These are phyloP conservation scores for Talaromyces borbonicus DNA, from an alignment of 495 filamentous ascomycete genomes.

Conservation along the genomic window DNA sequence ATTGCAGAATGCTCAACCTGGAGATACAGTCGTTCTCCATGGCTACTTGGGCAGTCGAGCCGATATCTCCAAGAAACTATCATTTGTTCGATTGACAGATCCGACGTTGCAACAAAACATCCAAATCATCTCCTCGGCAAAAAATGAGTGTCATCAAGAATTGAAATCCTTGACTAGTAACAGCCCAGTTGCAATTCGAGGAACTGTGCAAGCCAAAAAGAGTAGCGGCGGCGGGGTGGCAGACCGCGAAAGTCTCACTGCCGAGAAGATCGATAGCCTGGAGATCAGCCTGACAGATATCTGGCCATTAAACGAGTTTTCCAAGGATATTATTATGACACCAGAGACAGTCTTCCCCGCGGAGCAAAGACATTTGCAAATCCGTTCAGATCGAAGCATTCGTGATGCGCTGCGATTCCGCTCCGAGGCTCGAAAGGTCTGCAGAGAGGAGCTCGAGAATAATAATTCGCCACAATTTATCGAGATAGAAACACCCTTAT, in stretches of 20 bases:
- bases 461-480: slow-evolving; percentile 45
- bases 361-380: slow-evolving; percentile 71
- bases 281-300: slow-evolving; percentile 59
- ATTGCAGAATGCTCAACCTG: slow-evolving; percentile 25
- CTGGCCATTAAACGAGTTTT: slow-evolving; percentile 61
- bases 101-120: slow-evolving; percentile 36
- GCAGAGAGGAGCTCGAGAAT: slow-evolving; percentile 42
- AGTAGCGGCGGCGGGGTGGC: slow-evolving; percentile 16
- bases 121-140: slow-evolving; percentile 44
- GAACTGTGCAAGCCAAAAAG: slow-evolving; percentile 38
- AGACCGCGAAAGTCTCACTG: slow-evolving; percentile 12
- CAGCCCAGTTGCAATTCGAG: slow-evolving; percentile 43
- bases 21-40: slow-evolving; percentile 49
- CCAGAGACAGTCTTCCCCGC: slow-evolving; percentile 60
- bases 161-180: slow-evolving; percentile 39
- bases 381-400: slow-evolving; percentile 58
- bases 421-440: slow-evolving; percentile 35
- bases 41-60: slow-evolving; percentile 60
- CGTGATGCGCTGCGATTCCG: slow-evolving; percentile 54
- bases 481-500: slow-evolving; percentile 82
- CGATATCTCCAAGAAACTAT: slow-evolving; percentile 54
- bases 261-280: slow-evolving; percentile 28
- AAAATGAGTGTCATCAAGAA: slow-evolving; percentile 29
- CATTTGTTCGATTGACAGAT: slow-evolving; percentile 55
- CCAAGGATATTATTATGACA: slow-evolving; percentile 64